Conservation (phyloP, 495 filamentous ascomycete species). For the Tuber magnatum region DNA sequence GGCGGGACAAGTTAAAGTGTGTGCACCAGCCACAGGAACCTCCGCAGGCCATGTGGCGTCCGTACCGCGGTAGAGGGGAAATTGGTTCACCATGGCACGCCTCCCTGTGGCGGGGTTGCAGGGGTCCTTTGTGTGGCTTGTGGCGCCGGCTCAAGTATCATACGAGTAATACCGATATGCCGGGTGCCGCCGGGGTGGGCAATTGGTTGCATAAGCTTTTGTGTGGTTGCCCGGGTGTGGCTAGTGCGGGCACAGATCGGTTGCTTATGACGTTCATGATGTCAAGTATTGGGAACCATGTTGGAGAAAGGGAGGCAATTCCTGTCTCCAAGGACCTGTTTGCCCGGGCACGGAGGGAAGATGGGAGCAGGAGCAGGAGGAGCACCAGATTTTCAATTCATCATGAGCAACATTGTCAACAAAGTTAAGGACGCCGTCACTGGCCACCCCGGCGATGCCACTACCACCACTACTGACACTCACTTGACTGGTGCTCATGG, state of each 20-base stretch:
- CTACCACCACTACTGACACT: slow-evolving; percentile 45
- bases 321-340: background rate
- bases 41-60: no score
- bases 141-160: no score
- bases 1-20: background rate
- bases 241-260: background rate
- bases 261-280: background rate
- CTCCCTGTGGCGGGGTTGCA: background rate
- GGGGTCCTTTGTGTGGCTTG: background rate
- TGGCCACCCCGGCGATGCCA: slow-evolving; percentile 21
- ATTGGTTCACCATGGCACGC: background rate
- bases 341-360: background rate
- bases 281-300: background rate
- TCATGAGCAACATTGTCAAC: slow-evolving; percentile 50
- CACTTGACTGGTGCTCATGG: slow-evolving; percentile 45
- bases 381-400: background rate
- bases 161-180: no score
- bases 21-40: background rate
- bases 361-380: background rate
- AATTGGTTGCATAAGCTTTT: background rate
- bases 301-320: background rate
- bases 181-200: background rate
- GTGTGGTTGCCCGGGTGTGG: background rate
- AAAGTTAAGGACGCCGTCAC: slow-evolving; percentile 64
- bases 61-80: background rate